Conservation (phyloP, 441 rosid species). For the Lepidium campestre region DNA sequence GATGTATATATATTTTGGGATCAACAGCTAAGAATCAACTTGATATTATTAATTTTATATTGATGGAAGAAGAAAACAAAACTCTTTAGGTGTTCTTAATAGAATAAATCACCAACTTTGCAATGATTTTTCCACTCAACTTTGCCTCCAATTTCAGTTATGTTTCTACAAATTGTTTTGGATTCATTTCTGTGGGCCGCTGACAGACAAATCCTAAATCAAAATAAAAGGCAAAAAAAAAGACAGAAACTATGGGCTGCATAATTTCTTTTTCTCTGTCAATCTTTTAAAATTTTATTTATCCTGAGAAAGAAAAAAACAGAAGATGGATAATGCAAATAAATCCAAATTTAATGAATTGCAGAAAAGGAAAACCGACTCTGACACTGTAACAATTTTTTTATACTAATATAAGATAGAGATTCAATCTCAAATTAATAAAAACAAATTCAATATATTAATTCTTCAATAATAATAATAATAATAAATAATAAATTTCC, state of each 20-base stretch:
- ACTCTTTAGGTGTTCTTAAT: neutral
- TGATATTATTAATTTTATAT: too few relatives aligned
- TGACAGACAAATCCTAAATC: neutral
- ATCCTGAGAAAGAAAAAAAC: neutral
- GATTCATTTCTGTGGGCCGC: constrained; percentile 1
- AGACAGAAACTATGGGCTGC: constrained; percentile 3
- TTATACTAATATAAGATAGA: neutral
- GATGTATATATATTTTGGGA: too few relatives aligned
- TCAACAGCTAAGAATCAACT: too few relatives aligned
- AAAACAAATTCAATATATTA: neutral
- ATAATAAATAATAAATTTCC: too few relatives aligned
- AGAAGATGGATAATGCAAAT: neutral
- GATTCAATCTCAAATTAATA: neutral
- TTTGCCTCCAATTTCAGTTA: neutral
- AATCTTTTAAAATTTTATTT: neutral
- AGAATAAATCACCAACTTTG: neutral
- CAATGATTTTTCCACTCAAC: neutral
- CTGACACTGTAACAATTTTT: neutral
- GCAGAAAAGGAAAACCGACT: neutral
- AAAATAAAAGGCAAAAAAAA: neutral
- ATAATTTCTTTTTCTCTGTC: too few relatives aligned
- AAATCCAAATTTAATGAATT: neutral
- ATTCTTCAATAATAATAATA: too few relatives aligned
- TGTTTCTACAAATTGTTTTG: neutral
- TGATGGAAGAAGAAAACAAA: neutral